Conservation (phyloP, 2,329 filamentous ascomycete genomes). For the Apiospora sp. region DNA sequence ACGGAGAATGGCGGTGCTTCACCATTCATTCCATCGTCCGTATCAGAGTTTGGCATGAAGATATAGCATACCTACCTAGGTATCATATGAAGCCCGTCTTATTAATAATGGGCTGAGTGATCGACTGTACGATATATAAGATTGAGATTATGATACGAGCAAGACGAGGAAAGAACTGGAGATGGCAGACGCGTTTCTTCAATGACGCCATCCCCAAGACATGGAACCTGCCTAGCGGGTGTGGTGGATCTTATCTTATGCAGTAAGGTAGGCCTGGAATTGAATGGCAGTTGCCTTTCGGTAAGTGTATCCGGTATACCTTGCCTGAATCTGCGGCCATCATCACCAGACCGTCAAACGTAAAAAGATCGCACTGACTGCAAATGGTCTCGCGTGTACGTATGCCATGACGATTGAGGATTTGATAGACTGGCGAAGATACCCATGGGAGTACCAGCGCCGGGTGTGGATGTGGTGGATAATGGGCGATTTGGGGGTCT, state of each 20-base stretch:
- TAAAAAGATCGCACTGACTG: constrained; percentile 9
- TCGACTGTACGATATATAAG: background rate
- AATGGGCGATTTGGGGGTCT: background rate
- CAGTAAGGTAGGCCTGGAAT: background rate
- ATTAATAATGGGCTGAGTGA: background rate
- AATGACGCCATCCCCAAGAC: background rate
- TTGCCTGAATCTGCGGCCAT: background rate
- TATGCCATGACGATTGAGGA: constrained; percentile 5
- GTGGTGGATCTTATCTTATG: background rate
- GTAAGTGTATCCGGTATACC: constrained; percentile 13
- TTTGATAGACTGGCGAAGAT: background rate
- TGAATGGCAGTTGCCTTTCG: background rate
- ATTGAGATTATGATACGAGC: background rate
- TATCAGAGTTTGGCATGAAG: constrained; percentile 5
- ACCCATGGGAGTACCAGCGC: background rate
- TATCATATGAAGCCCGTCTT: background rate
- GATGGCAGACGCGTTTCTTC: constrained; percentile 9
- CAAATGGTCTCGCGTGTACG: background rate
- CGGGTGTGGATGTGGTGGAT: background rate
- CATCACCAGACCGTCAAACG: background rate
- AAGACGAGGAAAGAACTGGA: background rate
- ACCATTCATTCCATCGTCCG: background rate
- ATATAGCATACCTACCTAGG: background rate
- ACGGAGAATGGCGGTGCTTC: background rate
- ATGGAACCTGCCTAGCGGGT: constrained; percentile 18